phyloP scores from a whole-genome alignment of 2,329 filamentous ascomycete species.

The Neonectria faginata region DNA sequence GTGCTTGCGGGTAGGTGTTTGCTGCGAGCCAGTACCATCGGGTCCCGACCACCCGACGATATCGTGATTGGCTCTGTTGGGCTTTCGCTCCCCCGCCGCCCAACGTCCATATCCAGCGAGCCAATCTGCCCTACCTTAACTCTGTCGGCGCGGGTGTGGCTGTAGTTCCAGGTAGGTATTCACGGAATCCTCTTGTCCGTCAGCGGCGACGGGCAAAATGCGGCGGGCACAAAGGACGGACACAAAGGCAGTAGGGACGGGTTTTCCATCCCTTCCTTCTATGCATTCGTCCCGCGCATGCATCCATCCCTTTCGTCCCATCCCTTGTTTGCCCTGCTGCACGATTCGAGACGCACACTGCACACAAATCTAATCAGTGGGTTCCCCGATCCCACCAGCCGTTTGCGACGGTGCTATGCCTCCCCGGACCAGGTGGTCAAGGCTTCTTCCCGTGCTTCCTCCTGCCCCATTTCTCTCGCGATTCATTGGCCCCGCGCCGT shows the following conservation, averaged over 20 bases:
- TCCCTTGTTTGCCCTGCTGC: conserved; percentile 5
- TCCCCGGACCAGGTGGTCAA: conserved; percentile 12
- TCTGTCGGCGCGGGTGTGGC: conserved; percentile 1
- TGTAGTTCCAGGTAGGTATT: neutral
- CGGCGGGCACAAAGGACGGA: neutral
- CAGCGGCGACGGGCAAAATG: conserved; percentile 15
- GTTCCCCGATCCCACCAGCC: conserved; percentile 8
- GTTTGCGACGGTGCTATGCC: conserved; percentile 14
- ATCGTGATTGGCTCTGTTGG: conserved; percentile 12
- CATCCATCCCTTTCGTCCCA: conserved; percentile 17
- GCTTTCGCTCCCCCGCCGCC: neutral
- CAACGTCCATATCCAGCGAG: neutral
- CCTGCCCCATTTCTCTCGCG: conserved; percentile 6
- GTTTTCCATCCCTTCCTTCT: conserved; percentile 9
- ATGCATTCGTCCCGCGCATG: conserved; percentile 17
- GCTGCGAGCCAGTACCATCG: conserved; percentile 23
- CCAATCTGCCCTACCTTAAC: neutral
- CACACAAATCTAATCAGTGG: conserved; percentile 8
- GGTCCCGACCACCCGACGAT: conserved; percentile 22
- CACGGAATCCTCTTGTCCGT: neutral
- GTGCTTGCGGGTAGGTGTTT: conserved; percentile 7
- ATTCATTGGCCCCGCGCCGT: conserved; percentile 12
- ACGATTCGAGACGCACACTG: conserved; percentile 14
- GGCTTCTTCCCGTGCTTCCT: neutral
- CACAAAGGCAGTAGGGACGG: conserved; percentile 7